These are phyloP conservation scores for Magnolia sinica DNA, from an alignment of 164 flowering plant species.

Conservation along the genomic window DNA sequence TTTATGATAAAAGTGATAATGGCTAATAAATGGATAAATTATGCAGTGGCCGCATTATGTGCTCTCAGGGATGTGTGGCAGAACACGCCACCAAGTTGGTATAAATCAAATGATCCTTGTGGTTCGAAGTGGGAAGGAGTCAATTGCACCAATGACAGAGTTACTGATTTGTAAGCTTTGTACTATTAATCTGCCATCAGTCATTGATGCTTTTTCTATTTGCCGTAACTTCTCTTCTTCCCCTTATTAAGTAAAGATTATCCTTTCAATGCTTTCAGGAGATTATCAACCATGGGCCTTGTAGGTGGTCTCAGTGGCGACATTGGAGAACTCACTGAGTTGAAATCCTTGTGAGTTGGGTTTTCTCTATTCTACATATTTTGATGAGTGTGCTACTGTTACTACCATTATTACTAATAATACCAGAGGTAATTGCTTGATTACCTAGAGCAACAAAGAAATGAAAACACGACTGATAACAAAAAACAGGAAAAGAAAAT, in stretches of 20 bases:
- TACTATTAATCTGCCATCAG: neutral
- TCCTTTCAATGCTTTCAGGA: conserved; percentile 34
- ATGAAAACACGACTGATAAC: neutral
- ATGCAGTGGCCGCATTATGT: conserved; percentile 46
- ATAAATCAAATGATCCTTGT: conserved; percentile 62
- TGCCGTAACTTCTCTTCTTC: neutral
- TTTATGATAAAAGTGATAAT: neutral
- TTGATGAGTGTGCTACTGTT: neutral
- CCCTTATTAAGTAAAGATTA: neutral
- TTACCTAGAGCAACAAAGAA: neutral
- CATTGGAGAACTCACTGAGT: conserved; percentile 62
- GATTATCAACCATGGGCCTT: conserved; percentile 69
- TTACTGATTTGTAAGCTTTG: conserved; percentile 58
- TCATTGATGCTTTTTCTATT: neutral
- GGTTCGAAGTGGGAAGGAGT: conserved; percentile 76
- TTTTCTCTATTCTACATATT: neutral
- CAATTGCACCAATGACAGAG: conserved; percentile 56
- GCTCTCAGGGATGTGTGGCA: conserved; percentile 56
- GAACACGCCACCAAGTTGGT: conserved; percentile 80
- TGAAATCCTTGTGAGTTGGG: conserved; percentile 64
- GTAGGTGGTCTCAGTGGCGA: conserved; percentile 62
- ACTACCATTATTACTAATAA: neutral
- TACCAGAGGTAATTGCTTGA: neutral
- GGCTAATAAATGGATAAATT: neutral
- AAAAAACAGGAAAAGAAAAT: neutral